Conservation (phyloP, 305 asterid genomes). For the Solanum hybrid region DNA sequence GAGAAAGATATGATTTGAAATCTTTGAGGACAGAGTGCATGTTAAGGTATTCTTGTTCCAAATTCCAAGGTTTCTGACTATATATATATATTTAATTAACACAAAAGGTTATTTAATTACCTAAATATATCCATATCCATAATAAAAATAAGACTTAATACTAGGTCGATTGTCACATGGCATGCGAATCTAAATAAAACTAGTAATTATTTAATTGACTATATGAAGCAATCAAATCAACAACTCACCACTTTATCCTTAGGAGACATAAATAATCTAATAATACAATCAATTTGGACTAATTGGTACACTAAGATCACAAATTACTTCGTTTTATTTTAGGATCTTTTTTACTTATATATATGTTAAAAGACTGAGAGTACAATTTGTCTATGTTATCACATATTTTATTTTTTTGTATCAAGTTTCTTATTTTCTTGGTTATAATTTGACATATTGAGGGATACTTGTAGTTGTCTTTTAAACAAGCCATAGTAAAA, state of each 20-base stretch:
- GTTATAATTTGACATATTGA: neutral
- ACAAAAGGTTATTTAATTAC: neutral
- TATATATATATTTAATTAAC: neutral
- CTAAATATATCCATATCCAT: neutral
- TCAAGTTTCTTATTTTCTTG: neutral
- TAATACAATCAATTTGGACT: neutral
- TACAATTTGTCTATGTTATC: neutral
- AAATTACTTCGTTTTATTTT: neutral
- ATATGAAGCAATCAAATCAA: neutral
- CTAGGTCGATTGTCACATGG: neutral
- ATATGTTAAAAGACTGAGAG: neutral
- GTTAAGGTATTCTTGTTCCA: conserved; percentile 24
- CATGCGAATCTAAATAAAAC: neutral
- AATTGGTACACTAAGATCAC: neutral
- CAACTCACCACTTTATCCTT: neutral
- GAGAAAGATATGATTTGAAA: neutral
- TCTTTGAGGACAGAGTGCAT: conserved; percentile 7
- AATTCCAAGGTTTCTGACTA: conserved; percentile 6
- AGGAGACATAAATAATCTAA: neutral
- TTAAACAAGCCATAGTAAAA: neutral
- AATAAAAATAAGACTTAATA: neutral
- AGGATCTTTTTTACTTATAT: neutral
- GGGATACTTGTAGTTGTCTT: neutral
- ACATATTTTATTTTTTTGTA: neutral
- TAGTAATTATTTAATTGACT: neutral